Evolutionary conservation across 164 flowering plant species (phyloP).

Genomic region (Aristolochia californica): DNA sequence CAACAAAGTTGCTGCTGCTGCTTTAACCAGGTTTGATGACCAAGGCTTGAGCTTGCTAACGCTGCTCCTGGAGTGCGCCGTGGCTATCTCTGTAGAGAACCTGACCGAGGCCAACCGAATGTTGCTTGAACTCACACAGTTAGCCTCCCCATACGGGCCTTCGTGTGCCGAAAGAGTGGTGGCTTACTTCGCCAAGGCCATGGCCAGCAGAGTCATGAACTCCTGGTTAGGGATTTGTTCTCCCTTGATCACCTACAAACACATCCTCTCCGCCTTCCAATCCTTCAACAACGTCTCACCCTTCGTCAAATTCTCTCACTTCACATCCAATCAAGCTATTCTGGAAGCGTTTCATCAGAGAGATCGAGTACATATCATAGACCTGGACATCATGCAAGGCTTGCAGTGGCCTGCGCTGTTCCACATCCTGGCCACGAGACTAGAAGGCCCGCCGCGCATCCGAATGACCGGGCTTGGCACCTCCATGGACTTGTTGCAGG

Average conservation of each 20-base stretch:
- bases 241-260: conserved; percentile 38
- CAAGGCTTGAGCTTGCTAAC: conserved; percentile 33
- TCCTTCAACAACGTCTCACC: conserved; percentile 52
- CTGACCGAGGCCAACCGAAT: conserved; percentile 52
- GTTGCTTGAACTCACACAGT: conserved; percentile 55
- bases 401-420: conserved; percentile 74
- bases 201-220: conserved; percentile 57
- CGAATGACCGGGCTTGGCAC: conserved; percentile 58
- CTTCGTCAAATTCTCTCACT: conserved; percentile 60
- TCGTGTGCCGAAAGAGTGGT: conserved; percentile 65
- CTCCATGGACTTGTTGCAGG: conserved; percentile 35
- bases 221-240: conserved; percentile 59
- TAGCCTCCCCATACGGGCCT: conserved; percentile 53
- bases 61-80: conserved; percentile 57
- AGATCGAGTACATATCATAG: conserved; percentile 57
- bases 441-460: conserved; percentile 56
- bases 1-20: too few relatives aligned
- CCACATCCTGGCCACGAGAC: conserved; percentile 54
- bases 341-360: conserved; percentile 50
- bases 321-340: conserved; percentile 80
- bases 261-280: conserved; percentile 39
- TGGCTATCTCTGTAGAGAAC: conserved; percentile 60
- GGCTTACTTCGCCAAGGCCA: conserved; percentile 61
- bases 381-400: conserved; percentile 78
- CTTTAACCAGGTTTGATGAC: conserved; percentile 16